These are phyloP conservation scores for Aspergillus clavatus DNA, from an alignment of 2,329 filamentous ascomycete species.

Conservation along the genomic window DNA sequence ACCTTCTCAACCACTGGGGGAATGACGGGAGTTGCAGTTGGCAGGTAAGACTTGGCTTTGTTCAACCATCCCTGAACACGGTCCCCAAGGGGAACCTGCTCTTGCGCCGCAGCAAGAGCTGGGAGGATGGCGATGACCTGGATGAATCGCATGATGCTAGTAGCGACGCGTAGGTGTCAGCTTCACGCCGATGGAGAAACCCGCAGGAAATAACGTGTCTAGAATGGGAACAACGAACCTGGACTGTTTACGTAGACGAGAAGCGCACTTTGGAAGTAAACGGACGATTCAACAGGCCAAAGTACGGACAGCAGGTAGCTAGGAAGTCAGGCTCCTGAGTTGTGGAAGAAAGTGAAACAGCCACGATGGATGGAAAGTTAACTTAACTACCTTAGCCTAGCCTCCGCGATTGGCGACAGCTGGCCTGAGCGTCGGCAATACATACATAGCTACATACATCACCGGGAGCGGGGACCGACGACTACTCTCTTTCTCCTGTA, in stretches of 20 bases:
- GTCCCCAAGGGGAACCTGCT: slow-evolving; percentile 51
- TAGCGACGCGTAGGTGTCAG: slow-evolving; percentile 18
- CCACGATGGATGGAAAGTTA: slow-evolving; percentile 19
- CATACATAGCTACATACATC: neutral
- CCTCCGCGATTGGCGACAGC: slow-evolving; percentile 19
- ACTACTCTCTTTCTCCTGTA: too few relatives aligned
- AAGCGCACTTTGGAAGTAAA: slow-evolving; percentile 19
- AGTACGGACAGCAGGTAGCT: slow-evolving; percentile 24
- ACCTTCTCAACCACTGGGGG: slow-evolving; percentile 33
- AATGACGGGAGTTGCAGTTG: slow-evolving; percentile 41
- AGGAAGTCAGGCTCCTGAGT: slow-evolving; percentile 17
- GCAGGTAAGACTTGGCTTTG: slow-evolving; percentile 52
- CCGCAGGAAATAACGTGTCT: slow-evolving; percentile 2
- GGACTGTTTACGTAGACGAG: slow-evolving; percentile 8
- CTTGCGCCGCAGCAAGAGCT: slow-evolving; percentile 51
- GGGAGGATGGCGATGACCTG: slow-evolving; percentile 46
- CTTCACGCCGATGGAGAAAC: slow-evolving; percentile 4
- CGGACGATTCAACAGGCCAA: slow-evolving; percentile 13
- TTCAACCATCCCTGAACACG: slow-evolving; percentile 46
- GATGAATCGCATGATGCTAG: slow-evolving; percentile 50
- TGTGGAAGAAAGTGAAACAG: slow-evolving; percentile 18
- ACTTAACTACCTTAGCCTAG: too few relatives aligned
- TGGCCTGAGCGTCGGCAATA: slow-evolving; percentile 27
- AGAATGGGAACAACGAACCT: slow-evolving; percentile 15
- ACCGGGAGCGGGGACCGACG: neutral